Conservation (phyloP, 345 rosid genomes). For the Citrus reticulata region DNA sequence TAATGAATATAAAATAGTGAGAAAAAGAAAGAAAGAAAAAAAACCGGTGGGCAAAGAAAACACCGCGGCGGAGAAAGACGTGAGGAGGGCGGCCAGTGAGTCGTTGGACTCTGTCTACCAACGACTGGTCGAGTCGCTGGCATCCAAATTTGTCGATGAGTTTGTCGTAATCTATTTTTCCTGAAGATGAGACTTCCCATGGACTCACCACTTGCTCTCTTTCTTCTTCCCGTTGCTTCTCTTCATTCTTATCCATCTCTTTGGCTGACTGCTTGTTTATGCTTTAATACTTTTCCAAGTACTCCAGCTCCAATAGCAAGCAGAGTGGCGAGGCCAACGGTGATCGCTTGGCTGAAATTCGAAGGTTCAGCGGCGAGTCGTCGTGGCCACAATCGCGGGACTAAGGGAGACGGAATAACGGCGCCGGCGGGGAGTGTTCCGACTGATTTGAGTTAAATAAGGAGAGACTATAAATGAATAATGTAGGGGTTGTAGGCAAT, state of each 20-base stretch:
- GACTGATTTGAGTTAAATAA: neutral
- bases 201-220: conserved; percentile 75
- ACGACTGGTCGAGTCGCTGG: conserved; percentile 58
- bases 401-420: neutral
- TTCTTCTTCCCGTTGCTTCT: neutral
- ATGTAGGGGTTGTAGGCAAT: too few species aligned
- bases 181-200: conserved; percentile 80
- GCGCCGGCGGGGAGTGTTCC: neutral
- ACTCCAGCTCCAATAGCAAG: neutral
- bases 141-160: conserved; percentile 88
- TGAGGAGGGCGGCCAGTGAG: conserved; percentile 74
- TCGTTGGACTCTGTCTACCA: conserved; percentile 66
- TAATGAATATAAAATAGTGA: neutral
- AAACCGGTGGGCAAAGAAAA: conserved; percentile 88
- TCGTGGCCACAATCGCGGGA: neutral
- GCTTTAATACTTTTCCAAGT: neutral
- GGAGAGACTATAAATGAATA: neutral
- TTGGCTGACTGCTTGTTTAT: neutral
- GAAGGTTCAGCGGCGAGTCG: neutral
- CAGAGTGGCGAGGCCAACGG: neutral
- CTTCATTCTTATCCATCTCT: conserved; percentile 33
- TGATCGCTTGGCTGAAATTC: neutral
- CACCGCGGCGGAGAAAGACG: conserved; percentile 85
- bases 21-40: neutral
- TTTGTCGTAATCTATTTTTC: conserved; percentile 88